These are phyloP conservation scores for Aspergillus hiratsukae DNA, from an alignment of 2,329 filamentous ascomycete genomes.

Conservation along the genomic window DNA sequence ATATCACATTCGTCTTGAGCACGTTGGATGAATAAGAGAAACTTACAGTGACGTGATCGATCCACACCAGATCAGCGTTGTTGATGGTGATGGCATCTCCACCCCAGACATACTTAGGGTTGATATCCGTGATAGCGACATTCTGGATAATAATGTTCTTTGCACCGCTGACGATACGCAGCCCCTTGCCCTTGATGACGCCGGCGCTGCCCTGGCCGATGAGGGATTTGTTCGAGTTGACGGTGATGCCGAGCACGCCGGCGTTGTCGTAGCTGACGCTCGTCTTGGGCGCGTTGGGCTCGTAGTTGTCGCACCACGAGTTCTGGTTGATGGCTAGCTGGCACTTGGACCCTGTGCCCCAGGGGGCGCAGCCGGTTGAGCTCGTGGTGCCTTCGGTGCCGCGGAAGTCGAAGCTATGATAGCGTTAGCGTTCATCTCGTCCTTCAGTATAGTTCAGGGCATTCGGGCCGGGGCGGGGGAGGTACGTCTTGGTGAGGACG, in stretches of 20 bases:
- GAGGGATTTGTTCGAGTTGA: slow-evolving; percentile 54
- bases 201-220: slow-evolving; percentile 51
- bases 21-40: background rate
- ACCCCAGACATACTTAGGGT: slow-evolving; percentile 56
- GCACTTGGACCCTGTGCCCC: slow-evolving; percentile 49
- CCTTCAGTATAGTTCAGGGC: no score
- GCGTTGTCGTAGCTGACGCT: slow-evolving; percentile 47
- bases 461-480: no score
- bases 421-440: background rate
- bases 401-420: background rate
- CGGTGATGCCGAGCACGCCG: slow-evolving; percentile 45
- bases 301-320: slow-evolving; percentile 55
- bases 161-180: slow-evolving; percentile 43
- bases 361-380: slow-evolving; percentile 53
- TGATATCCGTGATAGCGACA: slow-evolving; percentile 51
- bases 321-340: slow-evolving; percentile 58
- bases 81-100: slow-evolving; percentile 54
- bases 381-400: slow-evolving; percentile 34
- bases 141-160: slow-evolving; percentile 59
- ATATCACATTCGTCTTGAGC: no score
- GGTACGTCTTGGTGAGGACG: slow-evolving; percentile 29
- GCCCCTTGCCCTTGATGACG: slow-evolving; percentile 54
- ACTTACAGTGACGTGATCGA: slow-evolving; percentile 45
- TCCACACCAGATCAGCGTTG: slow-evolving; percentile 40
- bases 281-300: slow-evolving; percentile 47